Percentiles rank a stretch among this genome's conserved stretches.
phyloP scores from a whole-genome alignment of 192 early-diverging fungal species.

The Fimicolochytrium jonesii region DNA sequence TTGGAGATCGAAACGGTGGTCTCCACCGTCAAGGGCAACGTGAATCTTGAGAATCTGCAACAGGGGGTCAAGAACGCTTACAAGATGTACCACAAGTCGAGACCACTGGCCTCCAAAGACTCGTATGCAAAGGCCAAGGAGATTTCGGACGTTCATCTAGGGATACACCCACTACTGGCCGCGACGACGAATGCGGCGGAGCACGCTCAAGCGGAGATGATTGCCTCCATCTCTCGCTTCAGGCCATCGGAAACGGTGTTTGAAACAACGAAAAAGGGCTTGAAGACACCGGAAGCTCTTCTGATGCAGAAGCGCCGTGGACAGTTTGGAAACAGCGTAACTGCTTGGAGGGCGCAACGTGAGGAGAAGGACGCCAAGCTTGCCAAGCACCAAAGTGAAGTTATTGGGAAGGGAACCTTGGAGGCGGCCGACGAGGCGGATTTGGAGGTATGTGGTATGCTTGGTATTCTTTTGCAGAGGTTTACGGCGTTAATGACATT shows the following conservation, averaged over 20 bases:
- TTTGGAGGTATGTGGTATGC: constrained; percentile 12
- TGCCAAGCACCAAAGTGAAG: constrained; percentile 25
- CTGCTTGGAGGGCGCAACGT: constrained; percentile 35
- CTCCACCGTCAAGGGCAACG: constrained; percentile 55
- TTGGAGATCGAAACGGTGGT: constrained; percentile 73
- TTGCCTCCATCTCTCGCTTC: constrained; percentile 73
- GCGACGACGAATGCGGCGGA: constrained; percentile 52
- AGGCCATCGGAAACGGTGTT: constrained; percentile 91
- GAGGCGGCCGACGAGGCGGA: constrained; percentile 14
- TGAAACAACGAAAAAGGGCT: constrained; percentile 84
- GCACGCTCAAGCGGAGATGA: constrained; percentile 61
- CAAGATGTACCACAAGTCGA: constrained; percentile 81
- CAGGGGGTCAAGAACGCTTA: constrained; percentile 75
- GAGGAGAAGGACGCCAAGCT: constrained; percentile 35
- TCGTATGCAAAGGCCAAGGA: constrained; percentile 87
- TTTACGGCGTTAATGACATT: no score
- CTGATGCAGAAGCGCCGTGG: constrained; percentile 45
- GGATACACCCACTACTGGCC: constrained; percentile 75
- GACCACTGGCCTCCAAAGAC: constrained; percentile 75
- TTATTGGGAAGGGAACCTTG: constrained; percentile 22
- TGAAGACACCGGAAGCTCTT: constrained; percentile 61
- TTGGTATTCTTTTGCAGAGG: no score
- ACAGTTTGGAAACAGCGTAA: constrained; percentile 45
- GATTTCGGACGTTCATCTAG: constrained; percentile 59
- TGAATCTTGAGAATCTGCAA: constrained; percentile 59